Evolutionary conservation across 129 eudicot species (phyloP).

Genomic region (Artemisia tridentata): DNA sequence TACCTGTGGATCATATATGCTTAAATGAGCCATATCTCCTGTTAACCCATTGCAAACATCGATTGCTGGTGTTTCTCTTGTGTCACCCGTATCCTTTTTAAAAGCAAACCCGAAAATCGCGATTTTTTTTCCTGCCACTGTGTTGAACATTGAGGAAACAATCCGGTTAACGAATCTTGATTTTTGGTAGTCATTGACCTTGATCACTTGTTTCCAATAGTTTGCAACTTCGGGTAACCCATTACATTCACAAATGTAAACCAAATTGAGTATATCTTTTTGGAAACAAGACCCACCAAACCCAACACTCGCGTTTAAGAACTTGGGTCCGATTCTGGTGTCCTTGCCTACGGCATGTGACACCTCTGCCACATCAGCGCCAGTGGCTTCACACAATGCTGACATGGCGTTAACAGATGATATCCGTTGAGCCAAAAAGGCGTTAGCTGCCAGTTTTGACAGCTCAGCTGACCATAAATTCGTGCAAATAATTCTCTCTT

Average conservation of each 20-base stretch:
- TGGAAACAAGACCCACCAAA: constrained; percentile 86
- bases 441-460: constrained; percentile 78
- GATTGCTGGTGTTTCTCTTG: constrained; percentile 74
- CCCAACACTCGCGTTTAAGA: constrained; percentile 72
- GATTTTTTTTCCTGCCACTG: constrained; percentile 64
- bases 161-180: constrained; percentile 61
- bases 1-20: constrained; percentile 78
- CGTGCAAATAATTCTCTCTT: constrained; percentile 64
- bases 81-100: constrained; percentile 75
- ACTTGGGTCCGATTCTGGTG: constrained; percentile 68
- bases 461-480: constrained; percentile 87
- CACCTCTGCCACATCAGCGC: constrained; percentile 69
- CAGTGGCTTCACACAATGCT: constrained; percentile 76
- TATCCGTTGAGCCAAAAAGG: constrained; percentile 73
- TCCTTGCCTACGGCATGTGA: constrained; percentile 73
- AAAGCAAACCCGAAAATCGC: constrained; percentile 67
- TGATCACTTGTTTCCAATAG: constrained; percentile 77
- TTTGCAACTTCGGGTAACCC: constrained; percentile 68
- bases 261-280: constrained; percentile 70
- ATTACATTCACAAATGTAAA: constrained; percentile 79
- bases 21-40: constrained; percentile 53
- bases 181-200: constrained; percentile 77
- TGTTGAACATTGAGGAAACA: constrained; percentile 75
- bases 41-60: constrained; percentile 69
- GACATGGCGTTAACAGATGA: constrained; percentile 82